A percentile compares a stretch with the other conserved stretches of the same genome.
Conservation (phyloP, 192 early-diverging fungal species). For the Coemansia sp. region DNA sequence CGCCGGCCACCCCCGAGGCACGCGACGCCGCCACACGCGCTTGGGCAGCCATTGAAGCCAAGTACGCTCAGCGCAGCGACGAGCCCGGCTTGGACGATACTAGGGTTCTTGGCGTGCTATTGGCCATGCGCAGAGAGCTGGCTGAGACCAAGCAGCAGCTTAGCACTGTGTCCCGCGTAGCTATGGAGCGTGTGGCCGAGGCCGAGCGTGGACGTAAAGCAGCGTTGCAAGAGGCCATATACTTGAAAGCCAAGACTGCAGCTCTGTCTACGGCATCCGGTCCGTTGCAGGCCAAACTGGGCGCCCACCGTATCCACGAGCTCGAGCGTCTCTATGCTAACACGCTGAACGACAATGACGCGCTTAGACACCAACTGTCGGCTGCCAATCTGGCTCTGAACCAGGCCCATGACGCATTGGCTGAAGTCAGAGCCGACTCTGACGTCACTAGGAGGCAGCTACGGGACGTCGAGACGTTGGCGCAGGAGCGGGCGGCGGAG, state of each 20-base stretch:
- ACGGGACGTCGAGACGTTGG: conserved; percentile 36
- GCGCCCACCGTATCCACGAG: conserved; percentile 42
- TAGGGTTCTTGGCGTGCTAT: conserved; percentile 35
- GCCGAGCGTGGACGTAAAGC: conserved; percentile 53
- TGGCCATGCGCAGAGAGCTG: conserved; percentile 49
- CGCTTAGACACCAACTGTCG: conserved; percentile 46
- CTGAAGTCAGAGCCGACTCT: conserved; percentile 36
- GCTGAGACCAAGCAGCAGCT: conserved; percentile 51
- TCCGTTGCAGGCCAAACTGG: conserved; percentile 36
- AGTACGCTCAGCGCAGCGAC: conserved; percentile 32
- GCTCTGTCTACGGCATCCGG: conserved; percentile 37
- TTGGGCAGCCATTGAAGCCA: conserved; percentile 27
- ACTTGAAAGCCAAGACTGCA: conserved; percentile 51
- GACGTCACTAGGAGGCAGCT: conserved; percentile 37
- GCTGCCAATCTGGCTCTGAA: conserved; percentile 43
- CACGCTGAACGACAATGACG: conserved; percentile 52
- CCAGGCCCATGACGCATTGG: conserved; percentile 44
- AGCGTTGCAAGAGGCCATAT: conserved; percentile 57
- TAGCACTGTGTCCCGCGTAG: conserved; percentile 43
- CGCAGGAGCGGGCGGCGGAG: conserved; percentile 18
- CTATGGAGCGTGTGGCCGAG: conserved; percentile 51
- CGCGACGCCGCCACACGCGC: conserved; percentile 20
- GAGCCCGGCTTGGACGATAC: not conserved
- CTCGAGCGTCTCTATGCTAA: conserved; percentile 54
- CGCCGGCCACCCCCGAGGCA: conserved; percentile 16